phyloP scores from a whole-genome alignment of 192 early-diverging fungal species.

The Podila epicladia region DNA sequence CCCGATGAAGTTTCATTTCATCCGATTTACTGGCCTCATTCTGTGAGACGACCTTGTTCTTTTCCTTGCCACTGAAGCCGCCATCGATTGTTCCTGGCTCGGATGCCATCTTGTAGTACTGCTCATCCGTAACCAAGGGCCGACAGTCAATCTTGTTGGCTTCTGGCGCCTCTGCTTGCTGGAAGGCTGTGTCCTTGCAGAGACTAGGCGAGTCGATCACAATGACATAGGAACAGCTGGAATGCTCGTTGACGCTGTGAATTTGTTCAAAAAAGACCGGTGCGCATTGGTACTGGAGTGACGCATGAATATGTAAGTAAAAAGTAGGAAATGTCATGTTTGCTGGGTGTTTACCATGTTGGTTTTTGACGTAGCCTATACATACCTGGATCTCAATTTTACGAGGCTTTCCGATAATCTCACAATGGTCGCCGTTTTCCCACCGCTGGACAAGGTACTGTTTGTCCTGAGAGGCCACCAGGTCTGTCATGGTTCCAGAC shows the following conservation, averaged over 20 bases:
- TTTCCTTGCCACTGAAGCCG: not conserved
- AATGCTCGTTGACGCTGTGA: slow-evolving; percentile 67
- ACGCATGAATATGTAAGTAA: not conserved
- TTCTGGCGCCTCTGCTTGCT: slow-evolving; percentile 43
- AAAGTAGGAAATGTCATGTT: not conserved
- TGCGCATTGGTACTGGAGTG: slow-evolving; percentile 82
- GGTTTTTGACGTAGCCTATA: not conserved
- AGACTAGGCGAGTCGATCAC: slow-evolving; percentile 79
- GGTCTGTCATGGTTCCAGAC: slow-evolving; percentile 33
- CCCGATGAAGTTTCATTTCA: too few relatives aligned
- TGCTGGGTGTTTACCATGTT: not conserved
- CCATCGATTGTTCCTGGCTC: slow-evolving; percentile 23
- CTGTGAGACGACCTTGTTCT: too few relatives aligned
- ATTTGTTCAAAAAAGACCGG: slow-evolving; percentile 67
- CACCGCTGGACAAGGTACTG: slow-evolving; percentile 77
- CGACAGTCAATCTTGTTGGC: slow-evolving; percentile 72
- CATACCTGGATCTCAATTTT: slow-evolving; percentile 76
- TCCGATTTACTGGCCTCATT: too few relatives aligned
- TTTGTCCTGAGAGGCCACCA: slow-evolving; percentile 55
- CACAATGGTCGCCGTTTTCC: slow-evolving; percentile 79
- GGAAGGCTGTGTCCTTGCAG: slow-evolving; percentile 71
- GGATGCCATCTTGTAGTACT: slow-evolving; percentile 41
- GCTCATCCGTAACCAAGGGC: slow-evolving; percentile 65
- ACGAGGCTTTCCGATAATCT: slow-evolving; percentile 74
- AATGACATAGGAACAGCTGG: slow-evolving; percentile 81